Base-by-base conservation (phyloP, 176 grass and related monocot genomes). In the Bromus sterilis region DNA sequence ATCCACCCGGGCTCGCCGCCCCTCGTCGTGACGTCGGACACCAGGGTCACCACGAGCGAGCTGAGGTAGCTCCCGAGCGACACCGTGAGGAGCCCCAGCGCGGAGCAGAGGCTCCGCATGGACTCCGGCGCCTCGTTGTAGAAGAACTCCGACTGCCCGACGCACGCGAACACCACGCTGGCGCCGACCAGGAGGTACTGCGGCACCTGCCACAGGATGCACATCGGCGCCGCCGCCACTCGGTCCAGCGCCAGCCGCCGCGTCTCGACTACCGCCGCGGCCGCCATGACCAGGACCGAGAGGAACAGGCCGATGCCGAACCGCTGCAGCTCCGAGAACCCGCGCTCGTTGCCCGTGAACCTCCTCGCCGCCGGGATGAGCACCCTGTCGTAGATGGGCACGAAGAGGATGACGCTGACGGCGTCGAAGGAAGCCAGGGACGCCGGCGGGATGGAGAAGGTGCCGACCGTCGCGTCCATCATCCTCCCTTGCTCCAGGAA, bases 401-500 rank as follows among this genome's bases (percentile, higher is more conserved):
- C 86, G 86, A 86, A 93, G 63, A 87, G 21, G 46, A 93, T 76
- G 46, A 97, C 94, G 65, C 91, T 97, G 33, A 91, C 82, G 18
- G 86, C 86, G 73, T 97, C 94, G 53, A 93, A 93, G n/a, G 86
- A 91, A 2, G 89, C 88, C 23, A 97, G 84, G 63, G 94, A 97
- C 39, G 94, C 94, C 11, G 94, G 86, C 5, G 94, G 94, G 39
- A 97, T 87, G 62, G 85, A 59, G 69, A 97, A 86, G 29, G 78
- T 44, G 34, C 88, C 88, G 26, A 97, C 57, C 15, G 0, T 21
- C 40, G 55, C 83, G 82, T 93, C 58, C 74, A 97, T 83, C 28
- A 80, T 83, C 84, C 89, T 89, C 20, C 91, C 94, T 75, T 97
- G 94, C 49, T 97, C 94, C 34, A 97, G 68, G 75, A 93, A 97